Evolutionary conservation across 371 early-diverging fungal genomes (phyloP).

Genomic region (Aphelidium insulamus): DNA sequence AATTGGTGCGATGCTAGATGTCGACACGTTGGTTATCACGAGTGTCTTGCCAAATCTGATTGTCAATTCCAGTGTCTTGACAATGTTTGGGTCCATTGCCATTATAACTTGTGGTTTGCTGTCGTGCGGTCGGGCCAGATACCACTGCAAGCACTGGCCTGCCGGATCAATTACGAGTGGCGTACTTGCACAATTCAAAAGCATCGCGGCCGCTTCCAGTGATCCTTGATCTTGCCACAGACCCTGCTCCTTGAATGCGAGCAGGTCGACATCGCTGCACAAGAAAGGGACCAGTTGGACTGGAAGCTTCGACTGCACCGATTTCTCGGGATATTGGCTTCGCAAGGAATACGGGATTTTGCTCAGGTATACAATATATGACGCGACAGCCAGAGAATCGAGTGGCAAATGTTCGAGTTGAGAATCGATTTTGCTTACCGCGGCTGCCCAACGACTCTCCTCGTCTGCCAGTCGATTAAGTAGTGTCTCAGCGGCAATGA

Average conservation of each 20-base stretch:
- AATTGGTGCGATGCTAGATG: neutral
- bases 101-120: slow-evolving; percentile 21
- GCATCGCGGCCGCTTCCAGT: neutral
- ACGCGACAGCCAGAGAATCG: slow-evolving; percentile 13
- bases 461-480: slow-evolving; percentile 22
- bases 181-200: neutral
- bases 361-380: slow-evolving; percentile 13
- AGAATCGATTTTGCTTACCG: slow-evolving; percentile 10
- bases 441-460: slow-evolving; percentile 17
- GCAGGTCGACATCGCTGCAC: neutral
- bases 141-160: no score
- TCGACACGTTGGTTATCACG: slow-evolving; percentile 7
- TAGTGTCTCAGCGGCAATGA: slow-evolving; percentile 16
- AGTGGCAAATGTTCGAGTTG: slow-evolving; percentile 7
- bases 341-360: neutral
- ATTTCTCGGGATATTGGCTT: neutral
- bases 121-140: no score
- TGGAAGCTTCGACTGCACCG: no score
- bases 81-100: slow-evolving; percentile 17
- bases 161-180: no score
- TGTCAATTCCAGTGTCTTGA: slow-evolving; percentile 18
- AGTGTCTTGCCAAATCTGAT: slow-evolving; percentile 26
- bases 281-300: no score
- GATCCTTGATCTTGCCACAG: neutral
- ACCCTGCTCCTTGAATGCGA: neutral